phyloP scores from a whole-genome alignment of 768 basidiomycete species.

The Suillus subalutaceus region DNA sequence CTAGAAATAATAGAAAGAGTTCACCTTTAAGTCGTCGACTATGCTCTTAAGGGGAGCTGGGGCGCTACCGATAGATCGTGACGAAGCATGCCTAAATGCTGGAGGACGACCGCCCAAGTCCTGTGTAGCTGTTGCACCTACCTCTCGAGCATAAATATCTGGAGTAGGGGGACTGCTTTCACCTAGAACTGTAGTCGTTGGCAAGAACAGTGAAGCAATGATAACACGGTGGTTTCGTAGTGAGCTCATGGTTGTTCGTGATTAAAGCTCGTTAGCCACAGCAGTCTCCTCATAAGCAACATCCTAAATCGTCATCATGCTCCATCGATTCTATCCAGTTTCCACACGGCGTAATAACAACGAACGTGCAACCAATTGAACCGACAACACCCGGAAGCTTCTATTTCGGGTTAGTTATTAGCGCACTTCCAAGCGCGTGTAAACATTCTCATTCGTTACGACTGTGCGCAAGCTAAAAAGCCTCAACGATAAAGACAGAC shows the following conservation, averaged over 20 bases:
- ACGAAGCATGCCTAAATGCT: slow-evolving; percentile 23
- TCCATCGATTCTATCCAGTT: background rate
- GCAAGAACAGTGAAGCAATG: slow-evolving; percentile 85
- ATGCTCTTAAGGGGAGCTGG: slow-evolving; percentile 61
- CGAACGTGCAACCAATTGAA: background rate
- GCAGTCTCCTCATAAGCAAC: background rate
- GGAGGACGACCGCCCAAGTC: slow-evolving; percentile 13
- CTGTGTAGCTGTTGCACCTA: slow-evolving; percentile 16
- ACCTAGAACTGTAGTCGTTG: slow-evolving; percentile 67
- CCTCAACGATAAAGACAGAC: no score
- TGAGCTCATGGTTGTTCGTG: slow-evolving; percentile 55
- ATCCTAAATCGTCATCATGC: slow-evolving; percentile 3
- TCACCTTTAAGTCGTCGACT: slow-evolving; percentile 77
- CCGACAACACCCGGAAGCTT: background rate
- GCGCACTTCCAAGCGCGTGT: no score
- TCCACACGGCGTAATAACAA: slow-evolving; percentile 3
- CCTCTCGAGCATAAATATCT: slow-evolving; percentile 30
- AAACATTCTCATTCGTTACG: no score
- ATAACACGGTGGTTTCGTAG: slow-evolving; percentile 74
- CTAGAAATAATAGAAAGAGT: slow-evolving; percentile 10
- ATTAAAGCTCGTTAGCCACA: background rate
- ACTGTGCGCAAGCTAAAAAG: no score
- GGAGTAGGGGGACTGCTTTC: slow-evolving; percentile 56
- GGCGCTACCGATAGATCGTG: slow-evolving; percentile 23
- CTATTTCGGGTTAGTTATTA: background rate